Evolutionary conservation across 805 yeast genomes (phyloP), one percentile per base, ranked within the genome.

Genomic region (Lachancea cidri): DNA sequence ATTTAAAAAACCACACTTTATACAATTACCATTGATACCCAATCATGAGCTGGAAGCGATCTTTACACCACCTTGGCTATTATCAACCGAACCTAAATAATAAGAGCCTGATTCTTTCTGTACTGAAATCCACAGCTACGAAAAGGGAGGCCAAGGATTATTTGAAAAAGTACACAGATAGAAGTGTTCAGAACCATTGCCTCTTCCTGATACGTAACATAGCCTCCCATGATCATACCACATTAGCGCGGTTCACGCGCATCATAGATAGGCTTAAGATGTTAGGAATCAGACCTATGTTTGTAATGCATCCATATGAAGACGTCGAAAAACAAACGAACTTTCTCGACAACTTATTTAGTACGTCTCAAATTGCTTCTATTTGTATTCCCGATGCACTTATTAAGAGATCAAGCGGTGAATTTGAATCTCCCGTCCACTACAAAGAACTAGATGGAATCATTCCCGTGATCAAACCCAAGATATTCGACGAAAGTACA

Each of bases 71-170:
- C 24, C 24, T 30, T 15, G 39, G 42, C 6, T 47, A 48, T 34
- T 40, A 48, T n/a, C 60, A 57, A 37, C 60, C 54, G 9, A 58
- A 59, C 50, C 45, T 52, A 2, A 37, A 55, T n/a, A 53, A 62
- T 5, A 71, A 78, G 49, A 86, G 85, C 41, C 66, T 91, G 38
- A 81, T 91, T n/a, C 66, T 87, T 14, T 81, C 96, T 1, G 88
- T 91, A 17, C 69, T 91, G 43, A 82, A 82, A 54, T 81, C 96
- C 1, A 86, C 97, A 3, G 94, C 97, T 4, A 91, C 98, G 1
- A 89, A 87, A 59, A 71, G 98, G 45, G 98, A 91, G 57, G 95
- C 96, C 4, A 74, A 77, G 47, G 83, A 82, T 48, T 91, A 89
- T 57, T 65, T 91, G 35, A 68, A 76, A 27, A 85, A 82, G 55